Conservation (phyloP, 768 basidiomycete species). For the Austroboletus eburneus region DNA sequence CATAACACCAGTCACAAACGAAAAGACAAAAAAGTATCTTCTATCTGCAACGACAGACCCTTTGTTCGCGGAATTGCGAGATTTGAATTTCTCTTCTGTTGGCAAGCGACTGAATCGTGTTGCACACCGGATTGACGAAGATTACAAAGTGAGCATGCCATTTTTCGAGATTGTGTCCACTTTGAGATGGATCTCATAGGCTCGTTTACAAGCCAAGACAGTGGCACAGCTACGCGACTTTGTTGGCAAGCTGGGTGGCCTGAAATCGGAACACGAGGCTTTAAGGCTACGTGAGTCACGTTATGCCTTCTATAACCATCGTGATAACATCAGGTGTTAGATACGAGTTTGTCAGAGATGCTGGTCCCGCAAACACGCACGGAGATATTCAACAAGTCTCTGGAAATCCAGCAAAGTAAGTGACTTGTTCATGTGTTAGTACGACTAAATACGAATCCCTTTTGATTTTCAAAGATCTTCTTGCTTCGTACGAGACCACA, state of each 20-base stretch:
- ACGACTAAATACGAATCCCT: neutral
- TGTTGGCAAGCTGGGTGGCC: conserved; percentile 89
- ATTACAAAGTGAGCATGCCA: conserved; percentile 67
- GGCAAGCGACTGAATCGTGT: conserved; percentile 76
- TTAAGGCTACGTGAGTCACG: conserved; percentile 73
- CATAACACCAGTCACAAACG: conserved; percentile 55
- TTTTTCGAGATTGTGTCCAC: neutral
- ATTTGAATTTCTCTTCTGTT: conserved; percentile 88
- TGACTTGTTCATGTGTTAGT: conserved; percentile 6
- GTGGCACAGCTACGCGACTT: conserved; percentile 91
- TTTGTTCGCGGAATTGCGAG: conserved; percentile 77
- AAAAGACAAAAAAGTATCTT: conserved; percentile 87
- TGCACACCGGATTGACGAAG: conserved; percentile 83
- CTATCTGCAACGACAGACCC: conserved; percentile 76
- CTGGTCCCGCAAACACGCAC: conserved; percentile 80
- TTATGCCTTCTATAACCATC: neutral
- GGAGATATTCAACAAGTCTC: conserved; percentile 83
- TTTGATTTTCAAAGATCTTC: conserved; percentile 57
- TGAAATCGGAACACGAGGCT: conserved; percentile 90
- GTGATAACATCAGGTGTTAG: conserved; percentile 37
- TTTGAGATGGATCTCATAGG: conserved; percentile 37
- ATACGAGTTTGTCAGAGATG: conserved; percentile 92
- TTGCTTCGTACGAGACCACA: conserved; percentile 84
- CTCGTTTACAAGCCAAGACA: conserved; percentile 83
- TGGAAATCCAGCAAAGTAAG: conserved; percentile 96